Conservation (phyloP, 2,329 filamentous ascomycete species). For the Ophiostoma fasciatum region DNA sequence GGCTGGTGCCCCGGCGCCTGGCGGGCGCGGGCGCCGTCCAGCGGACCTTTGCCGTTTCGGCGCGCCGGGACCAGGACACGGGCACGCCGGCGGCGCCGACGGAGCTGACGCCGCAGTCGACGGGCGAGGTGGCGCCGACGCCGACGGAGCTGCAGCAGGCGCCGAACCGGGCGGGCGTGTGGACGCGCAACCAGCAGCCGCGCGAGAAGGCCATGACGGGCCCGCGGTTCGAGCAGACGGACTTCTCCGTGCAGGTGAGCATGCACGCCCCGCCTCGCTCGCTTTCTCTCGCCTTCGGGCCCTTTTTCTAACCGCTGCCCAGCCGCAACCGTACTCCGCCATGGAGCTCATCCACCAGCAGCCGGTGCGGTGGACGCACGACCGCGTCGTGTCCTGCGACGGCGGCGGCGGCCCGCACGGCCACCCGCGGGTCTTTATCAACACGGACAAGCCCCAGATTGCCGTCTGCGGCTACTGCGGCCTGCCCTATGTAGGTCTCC, state of each 20-base stretch:
- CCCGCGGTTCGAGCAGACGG: slow-evolving; percentile 92
- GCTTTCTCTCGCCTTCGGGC: background rate
- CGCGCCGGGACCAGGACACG: slow-evolving; percentile 30
- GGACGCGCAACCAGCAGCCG: slow-evolving; percentile 76
- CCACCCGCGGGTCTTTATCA: slow-evolving; percentile 92
- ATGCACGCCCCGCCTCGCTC: slow-evolving; percentile 15
- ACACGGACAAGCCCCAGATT: slow-evolving; percentile 94
- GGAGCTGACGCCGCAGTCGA: slow-evolving; percentile 25
- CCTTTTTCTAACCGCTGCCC: slow-evolving; percentile 18
- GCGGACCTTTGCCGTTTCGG: slow-evolving; percentile 33
- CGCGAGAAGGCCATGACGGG: slow-evolving; percentile 77
- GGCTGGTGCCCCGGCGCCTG: slow-evolving; percentile 27
- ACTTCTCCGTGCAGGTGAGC: slow-evolving; percentile 75
- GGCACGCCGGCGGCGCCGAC: slow-evolving; percentile 20
- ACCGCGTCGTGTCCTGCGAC: slow-evolving; percentile 71
- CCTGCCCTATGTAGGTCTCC: slow-evolving; percentile 63
- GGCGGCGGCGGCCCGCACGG: slow-evolving; percentile 82
- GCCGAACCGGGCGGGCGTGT: slow-evolving; percentile 67
- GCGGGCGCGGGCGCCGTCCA: slow-evolving; percentile 14
- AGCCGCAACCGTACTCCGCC: slow-evolving; percentile 81
- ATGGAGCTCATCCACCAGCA: slow-evolving; percentile 95
- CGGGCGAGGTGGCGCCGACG: slow-evolving; percentile 17
- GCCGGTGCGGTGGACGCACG: slow-evolving; percentile 82
- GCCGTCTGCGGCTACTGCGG: slow-evolving; percentile 81
- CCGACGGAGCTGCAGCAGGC: slow-evolving; percentile 46